phyloP scores from a whole-genome alignment of 495 filamentous ascomycete species.

The Apodospora peruviana region DNA sequence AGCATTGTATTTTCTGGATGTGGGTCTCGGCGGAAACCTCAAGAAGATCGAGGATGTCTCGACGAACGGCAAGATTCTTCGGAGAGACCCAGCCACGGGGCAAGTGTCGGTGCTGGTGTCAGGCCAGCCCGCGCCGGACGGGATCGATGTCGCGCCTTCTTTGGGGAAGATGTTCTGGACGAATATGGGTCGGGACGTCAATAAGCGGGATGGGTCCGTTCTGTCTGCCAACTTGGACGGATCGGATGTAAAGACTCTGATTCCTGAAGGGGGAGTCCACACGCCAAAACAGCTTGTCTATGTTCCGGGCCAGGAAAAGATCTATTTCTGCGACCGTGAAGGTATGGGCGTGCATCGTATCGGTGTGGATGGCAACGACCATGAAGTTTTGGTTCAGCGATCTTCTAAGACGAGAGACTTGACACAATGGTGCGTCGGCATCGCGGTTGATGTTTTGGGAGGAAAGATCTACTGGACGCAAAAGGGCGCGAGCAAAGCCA shows the following conservation, averaged over 20 bases:
- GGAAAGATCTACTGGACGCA: constrained; percentile 50
- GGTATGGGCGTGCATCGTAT: constrained; percentile 42
- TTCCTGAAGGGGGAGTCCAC: constrained; percentile 35
- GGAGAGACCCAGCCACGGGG: neutral
- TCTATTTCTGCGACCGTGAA: constrained; percentile 53
- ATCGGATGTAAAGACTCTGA: constrained; percentile 24
- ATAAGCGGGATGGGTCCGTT: constrained; percentile 32
- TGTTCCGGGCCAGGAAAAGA: constrained; percentile 13
- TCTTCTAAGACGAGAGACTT: constrained; percentile 21
- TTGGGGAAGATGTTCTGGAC: constrained; percentile 46
- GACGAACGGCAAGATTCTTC: constrained; percentile 13
- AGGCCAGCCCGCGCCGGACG: constrained; percentile 36
- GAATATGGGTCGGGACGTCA: constrained; percentile 26
- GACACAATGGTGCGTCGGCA: constrained; percentile 46
- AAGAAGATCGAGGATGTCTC: neutral
- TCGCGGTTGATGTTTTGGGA: constrained; percentile 28
- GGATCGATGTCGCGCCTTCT: constrained; percentile 33
- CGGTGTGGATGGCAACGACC: constrained; percentile 38
- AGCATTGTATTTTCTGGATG: constrained; percentile 10
- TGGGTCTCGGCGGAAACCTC: constrained; percentile 11
- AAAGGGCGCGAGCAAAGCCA: constrained; percentile 43
- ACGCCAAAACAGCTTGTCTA: constrained; percentile 51
- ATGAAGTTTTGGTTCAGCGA: constrained; percentile 36
- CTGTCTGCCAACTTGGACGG: constrained; percentile 36
- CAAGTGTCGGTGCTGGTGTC: neutral